Evolutionary conservation across 1,284 basidiomycete genomes (phyloP).

Genomic region (Apiotrichum montevideense): DNA sequence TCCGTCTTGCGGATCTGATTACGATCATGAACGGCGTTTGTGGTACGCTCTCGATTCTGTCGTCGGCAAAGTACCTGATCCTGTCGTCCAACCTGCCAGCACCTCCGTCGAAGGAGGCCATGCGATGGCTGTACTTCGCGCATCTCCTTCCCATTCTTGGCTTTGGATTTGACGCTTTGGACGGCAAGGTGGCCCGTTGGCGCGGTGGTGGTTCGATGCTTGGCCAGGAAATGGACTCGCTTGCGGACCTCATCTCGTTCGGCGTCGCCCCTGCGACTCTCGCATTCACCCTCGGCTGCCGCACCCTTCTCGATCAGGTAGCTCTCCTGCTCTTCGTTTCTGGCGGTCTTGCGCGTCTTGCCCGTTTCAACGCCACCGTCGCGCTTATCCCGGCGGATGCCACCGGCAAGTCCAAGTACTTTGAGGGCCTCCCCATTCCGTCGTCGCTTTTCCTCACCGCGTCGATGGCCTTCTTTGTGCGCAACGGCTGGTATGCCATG

Average conservation of each 20-base stretch:
- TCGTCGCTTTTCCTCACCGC: conserved; percentile 77
- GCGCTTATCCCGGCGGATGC: conserved; percentile 85
- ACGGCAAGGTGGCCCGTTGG: conserved; percentile 97
- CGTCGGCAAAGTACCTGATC: conserved; percentile 84
- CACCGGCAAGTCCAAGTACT: conserved; percentile 85
- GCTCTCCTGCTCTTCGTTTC: conserved; percentile 87
- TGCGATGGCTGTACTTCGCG: conserved; percentile 65
- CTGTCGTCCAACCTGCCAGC: conserved; percentile 61
- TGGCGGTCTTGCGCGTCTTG: conserved; percentile 89
- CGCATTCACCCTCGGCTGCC: conserved; percentile 84
- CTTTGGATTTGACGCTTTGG: conserved; percentile 96
- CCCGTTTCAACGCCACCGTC: conserved; percentile 97
- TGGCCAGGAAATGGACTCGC: conserved; percentile 95
- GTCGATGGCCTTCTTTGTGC: conserved; percentile 74
- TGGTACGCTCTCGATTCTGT: conserved; percentile 84
- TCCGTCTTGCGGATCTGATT: conserved; percentile 93
- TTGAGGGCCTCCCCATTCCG: conserved; percentile 96
- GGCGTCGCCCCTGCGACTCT: conserved; percentile 92
- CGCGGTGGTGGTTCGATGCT: conserved; percentile 89
- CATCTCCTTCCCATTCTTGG: conserved; percentile 84
- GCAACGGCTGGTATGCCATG: conserved; percentile 68
- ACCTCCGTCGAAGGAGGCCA: conserved; percentile 34
- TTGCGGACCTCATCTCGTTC: conserved; percentile 96
- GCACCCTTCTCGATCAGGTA: conserved; percentile 81
- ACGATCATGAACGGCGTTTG: conserved; percentile 99